These are phyloP conservation scores for Lycium ferocissimum DNA, from an alignment of 257 asterid genomes.

Conservation along the genomic window DNA sequence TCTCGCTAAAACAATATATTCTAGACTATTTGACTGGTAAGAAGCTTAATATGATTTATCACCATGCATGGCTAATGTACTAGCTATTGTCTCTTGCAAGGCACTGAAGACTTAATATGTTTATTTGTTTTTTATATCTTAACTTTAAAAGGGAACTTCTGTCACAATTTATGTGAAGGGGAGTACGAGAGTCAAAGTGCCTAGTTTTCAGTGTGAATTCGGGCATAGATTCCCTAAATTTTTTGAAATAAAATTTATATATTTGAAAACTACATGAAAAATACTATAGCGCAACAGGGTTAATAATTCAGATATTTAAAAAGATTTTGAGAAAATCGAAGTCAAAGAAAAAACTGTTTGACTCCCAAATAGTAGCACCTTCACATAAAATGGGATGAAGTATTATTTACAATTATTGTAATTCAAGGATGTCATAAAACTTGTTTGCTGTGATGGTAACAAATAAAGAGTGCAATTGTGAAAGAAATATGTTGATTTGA, in stretches of 20 bases:
- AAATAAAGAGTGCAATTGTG: constrained; percentile 22
- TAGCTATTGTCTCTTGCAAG: constrained; percentile 3
- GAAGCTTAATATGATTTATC: constrained; percentile 34
- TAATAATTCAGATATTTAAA: neutral
- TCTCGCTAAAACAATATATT: constrained; percentile 89
- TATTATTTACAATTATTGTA: neutral
- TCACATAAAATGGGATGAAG: constrained; percentile 6
- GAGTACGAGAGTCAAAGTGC: neutral
- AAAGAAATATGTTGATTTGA: neutral
- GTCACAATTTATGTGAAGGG: constrained; percentile 12
- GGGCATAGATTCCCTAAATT: neutral
- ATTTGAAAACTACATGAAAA: neutral
- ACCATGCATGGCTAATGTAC: constrained; percentile 18
- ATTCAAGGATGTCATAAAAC: neutral
- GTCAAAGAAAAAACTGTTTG: neutral
- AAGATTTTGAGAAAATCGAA: neutral
- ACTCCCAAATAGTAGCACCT: neutral
- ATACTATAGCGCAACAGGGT: constrained; percentile 2
- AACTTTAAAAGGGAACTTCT: neutral
- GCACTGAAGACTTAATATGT: neutral
- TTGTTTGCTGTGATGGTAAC: neutral
- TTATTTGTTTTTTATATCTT: neutral
- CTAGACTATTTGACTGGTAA: constrained; percentile 96
- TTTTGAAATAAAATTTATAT: neutral
- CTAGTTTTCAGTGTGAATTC: neutral